phyloP scores from a whole-genome alignment of 257 asterid species.

The Nemophila menziesii region DNA sequence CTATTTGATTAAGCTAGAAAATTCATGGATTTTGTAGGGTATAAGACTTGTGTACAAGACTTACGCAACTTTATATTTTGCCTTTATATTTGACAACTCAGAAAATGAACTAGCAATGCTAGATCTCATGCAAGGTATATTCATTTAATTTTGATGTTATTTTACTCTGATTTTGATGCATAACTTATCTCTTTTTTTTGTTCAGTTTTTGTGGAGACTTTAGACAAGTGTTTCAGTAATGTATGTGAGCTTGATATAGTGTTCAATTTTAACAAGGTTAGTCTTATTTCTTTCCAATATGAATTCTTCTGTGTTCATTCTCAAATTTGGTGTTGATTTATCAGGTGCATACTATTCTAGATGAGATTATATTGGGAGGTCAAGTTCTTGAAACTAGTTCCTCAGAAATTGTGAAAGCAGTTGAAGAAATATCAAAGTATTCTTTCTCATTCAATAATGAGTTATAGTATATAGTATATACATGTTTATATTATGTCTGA shows the following conservation, averaged over 20 bases:
- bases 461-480: not conserved
- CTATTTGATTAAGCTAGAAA: not conserved
- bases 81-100: slow-evolving; percentile 63
- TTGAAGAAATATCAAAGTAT: slow-evolving; percentile 66
- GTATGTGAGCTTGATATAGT: slow-evolving; percentile 93
- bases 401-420: slow-evolving; percentile 64
- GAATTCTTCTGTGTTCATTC: not conserved
- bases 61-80: slow-evolving; percentile 73
- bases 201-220: slow-evolving; percentile 85
- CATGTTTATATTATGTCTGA: no score
- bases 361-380: slow-evolving; percentile 88
- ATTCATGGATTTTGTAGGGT: slow-evolving; percentile 48
- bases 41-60: slow-evolving; percentile 75
- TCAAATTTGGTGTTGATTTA: not conserved
- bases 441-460: slow-evolving; percentile 10
- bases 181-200: slow-evolving; percentile 6
- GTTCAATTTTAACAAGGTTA: slow-evolving; percentile 84
- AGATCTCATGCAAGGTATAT: slow-evolving; percentile 97
- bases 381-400: slow-evolving; percentile 90
- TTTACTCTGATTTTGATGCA: not conserved
- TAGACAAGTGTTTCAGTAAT: slow-evolving; percentile 86
- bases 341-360: slow-evolving; percentile 85
- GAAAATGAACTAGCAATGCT: slow-evolving; percentile 97
- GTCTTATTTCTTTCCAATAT: slow-evolving; percentile 11
- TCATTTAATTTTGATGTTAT: no score